Evolutionary conservation across 352 stramenopile genomes (phyloP).

Genomic region (Peronospora farinosa): DNA sequence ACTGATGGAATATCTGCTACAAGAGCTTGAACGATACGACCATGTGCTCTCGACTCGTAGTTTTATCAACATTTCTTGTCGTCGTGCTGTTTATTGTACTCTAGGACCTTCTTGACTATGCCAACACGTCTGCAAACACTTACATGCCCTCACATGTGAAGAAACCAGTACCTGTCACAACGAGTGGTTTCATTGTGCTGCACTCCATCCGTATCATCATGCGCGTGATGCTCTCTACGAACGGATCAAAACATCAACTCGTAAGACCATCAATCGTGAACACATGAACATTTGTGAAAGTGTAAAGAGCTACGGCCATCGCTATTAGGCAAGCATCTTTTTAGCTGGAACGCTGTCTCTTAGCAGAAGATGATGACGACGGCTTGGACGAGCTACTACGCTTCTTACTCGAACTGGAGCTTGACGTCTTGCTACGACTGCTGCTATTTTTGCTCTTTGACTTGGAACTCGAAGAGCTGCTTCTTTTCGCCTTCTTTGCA

Average conservation of each 20-base stretch:
- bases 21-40: constrained; percentile 32
- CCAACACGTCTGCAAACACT: constrained; percentile 38
- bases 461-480: constrained; percentile 57
- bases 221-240: no score
- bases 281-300: constrained; percentile 18
- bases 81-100: neutral
- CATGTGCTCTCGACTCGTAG: constrained; percentile 15
- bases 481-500: constrained; percentile 72
- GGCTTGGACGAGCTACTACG: constrained; percentile 56
- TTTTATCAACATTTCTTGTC: constrained; percentile 10
- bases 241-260: no score
- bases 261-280: neutral
- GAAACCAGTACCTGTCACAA: constrained; percentile 1
- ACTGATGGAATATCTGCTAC: constrained; percentile 22
- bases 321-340: constrained; percentile 8
- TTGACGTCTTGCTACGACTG: constrained; percentile 50
- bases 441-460: constrained; percentile 49
- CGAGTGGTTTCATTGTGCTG: no score
- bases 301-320: constrained; percentile 18
- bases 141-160: constrained; percentile 25
- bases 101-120: constrained; percentile 26
- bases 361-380: constrained; percentile 41
- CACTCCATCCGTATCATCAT: no score
- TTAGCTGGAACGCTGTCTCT: constrained; percentile 66
- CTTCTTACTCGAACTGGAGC: constrained; percentile 63